phyloP scores from a whole-genome alignment of 805 yeast genomes.

The Metschnikowia anglica region DNA sequence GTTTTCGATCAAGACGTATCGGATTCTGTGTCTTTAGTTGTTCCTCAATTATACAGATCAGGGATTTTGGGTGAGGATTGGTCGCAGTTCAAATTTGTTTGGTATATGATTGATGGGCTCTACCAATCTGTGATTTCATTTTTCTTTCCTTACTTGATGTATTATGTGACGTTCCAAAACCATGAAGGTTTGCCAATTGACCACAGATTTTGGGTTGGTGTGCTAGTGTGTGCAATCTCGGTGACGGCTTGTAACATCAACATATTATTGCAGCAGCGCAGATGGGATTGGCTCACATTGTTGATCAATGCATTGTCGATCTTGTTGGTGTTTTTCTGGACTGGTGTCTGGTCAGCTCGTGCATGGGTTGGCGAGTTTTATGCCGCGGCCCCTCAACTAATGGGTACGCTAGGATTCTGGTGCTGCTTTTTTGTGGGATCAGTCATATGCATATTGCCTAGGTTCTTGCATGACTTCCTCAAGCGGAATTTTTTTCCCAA shows the following conservation, averaged over 20 bases:
- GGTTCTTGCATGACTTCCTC: slow-evolving; percentile 51
- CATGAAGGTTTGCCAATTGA: slow-evolving; percentile 58
- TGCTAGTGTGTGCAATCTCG: slow-evolving; percentile 56
- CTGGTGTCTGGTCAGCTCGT: slow-evolving; percentile 71
- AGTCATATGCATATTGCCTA: slow-evolving; percentile 57
- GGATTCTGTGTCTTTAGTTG: slow-evolving; percentile 63
- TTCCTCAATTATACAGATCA: slow-evolving; percentile 70
- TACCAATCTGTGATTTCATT: slow-evolving; percentile 73
- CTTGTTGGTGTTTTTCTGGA: slow-evolving; percentile 66
- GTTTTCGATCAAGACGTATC: slow-evolving; percentile 79
- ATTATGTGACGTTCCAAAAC: slow-evolving; percentile 33
- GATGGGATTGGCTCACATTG: slow-evolving; percentile 76
- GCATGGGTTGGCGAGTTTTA: slow-evolving; percentile 57
- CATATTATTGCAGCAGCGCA: slow-evolving; percentile 62
- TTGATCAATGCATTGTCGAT: slow-evolving; percentile 54
- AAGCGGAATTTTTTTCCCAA: slow-evolving; percentile 55
- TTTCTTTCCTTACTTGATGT: slow-evolving; percentile 66
- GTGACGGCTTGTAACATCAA: slow-evolving; percentile 65
- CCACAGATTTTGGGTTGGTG: slow-evolving; percentile 73
- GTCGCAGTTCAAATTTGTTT: slow-evolving; percentile 64
- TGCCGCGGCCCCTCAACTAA: slow-evolving; percentile 59
- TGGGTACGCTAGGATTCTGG: slow-evolving; percentile 68
- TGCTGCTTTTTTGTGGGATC: slow-evolving; percentile 57
- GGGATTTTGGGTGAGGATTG: slow-evolving; percentile 76
- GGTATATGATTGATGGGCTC: slow-evolving; percentile 74